Evolutionary conservation across 2,329 filamentous ascomycete genomes (phyloP).

Genomic region (Paecilomyces formosus): DNA sequence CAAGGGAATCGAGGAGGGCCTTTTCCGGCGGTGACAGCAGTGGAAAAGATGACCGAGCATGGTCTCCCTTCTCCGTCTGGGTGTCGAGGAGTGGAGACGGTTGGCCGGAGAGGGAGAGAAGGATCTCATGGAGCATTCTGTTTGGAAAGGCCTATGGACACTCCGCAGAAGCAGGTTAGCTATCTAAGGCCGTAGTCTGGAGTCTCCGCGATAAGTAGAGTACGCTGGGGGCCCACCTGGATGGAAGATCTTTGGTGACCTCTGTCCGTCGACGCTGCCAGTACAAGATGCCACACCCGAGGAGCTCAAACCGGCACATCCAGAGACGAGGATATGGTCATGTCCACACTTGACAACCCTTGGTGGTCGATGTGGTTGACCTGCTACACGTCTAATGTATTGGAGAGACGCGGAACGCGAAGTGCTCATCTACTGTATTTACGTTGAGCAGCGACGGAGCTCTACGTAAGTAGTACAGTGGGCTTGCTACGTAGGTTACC

Average conservation of each 20-base stretch:
- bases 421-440: neutral
- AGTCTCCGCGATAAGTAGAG: neutral
- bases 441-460: neutral
- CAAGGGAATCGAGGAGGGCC: constrained; percentile 69
- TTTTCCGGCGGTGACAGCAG: constrained; percentile 69
- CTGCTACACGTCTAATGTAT: neutral
- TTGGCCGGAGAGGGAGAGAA: constrained; percentile 91
- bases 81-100: constrained; percentile 74
- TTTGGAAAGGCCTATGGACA: constrained; percentile 11
- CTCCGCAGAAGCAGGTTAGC: constrained; percentile 1
- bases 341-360: neutral
- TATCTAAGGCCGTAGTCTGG: neutral
- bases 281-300: constrained; percentile 36
- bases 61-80: constrained; percentile 39
- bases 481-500: neutral
- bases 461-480: neutral
- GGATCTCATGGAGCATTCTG: constrained; percentile 94
- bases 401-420: neutral
- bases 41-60: constrained; percentile 43
- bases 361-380: neutral
- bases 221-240: constrained; percentile 13
- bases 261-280: constrained; percentile 27
- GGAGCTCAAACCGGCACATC: constrained; percentile 42
- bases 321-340: constrained; percentile 10
- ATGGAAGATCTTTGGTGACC: constrained; percentile 15